phyloP scores from a whole-genome alignment of 768 basidiomycete genomes.

The Neoboletus subvelutipes region DNA sequence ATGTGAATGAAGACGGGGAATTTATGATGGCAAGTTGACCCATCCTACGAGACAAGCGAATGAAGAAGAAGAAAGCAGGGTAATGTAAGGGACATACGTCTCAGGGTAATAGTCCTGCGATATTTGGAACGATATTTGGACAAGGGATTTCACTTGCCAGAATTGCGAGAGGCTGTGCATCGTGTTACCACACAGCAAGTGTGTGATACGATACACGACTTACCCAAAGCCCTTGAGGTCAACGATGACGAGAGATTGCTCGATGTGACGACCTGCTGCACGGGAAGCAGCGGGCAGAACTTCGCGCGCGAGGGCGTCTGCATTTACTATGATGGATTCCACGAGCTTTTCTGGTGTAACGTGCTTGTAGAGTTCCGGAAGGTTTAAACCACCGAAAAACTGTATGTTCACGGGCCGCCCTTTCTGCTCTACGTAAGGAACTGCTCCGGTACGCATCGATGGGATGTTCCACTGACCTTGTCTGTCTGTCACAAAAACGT shows the following conservation, averaged over 20 bases:
- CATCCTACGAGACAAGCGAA: conserved; percentile 48
- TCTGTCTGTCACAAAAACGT: conserved; percentile 48
- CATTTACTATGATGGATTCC: conserved; percentile 62
- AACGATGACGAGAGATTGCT: conserved; percentile 59
- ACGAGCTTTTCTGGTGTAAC: conserved; percentile 62
- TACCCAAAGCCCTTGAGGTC: conserved; percentile 73
- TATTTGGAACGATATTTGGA: conserved; percentile 62
- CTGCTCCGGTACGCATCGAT: background rate
- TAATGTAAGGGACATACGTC: conserved; percentile 46
- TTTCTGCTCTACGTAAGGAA: conserved; percentile 39
- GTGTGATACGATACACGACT: conserved; percentile 17
- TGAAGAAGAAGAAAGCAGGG: background rate
- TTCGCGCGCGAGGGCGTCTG: conserved; percentile 63
- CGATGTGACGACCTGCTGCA: conserved; percentile 51
- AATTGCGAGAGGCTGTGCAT: conserved; percentile 58
- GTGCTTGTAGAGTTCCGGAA: conserved; percentile 53
- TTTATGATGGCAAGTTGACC: conserved; percentile 71
- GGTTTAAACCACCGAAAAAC: conserved; percentile 57
- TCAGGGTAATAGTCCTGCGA: conserved; percentile 81
- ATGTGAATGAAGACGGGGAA: conserved; percentile 69
- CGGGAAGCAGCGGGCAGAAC: conserved; percentile 63
- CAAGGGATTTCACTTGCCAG: conserved; percentile 74
- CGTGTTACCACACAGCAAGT: background rate
- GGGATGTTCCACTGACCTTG: conserved; percentile 46
- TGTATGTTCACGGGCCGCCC: conserved; percentile 74